Evolutionary conservation across 805 yeast genomes (phyloP), one percentile per base, ranked within the genome.

Genomic region (Wickerhamiella shivajii): DNA sequence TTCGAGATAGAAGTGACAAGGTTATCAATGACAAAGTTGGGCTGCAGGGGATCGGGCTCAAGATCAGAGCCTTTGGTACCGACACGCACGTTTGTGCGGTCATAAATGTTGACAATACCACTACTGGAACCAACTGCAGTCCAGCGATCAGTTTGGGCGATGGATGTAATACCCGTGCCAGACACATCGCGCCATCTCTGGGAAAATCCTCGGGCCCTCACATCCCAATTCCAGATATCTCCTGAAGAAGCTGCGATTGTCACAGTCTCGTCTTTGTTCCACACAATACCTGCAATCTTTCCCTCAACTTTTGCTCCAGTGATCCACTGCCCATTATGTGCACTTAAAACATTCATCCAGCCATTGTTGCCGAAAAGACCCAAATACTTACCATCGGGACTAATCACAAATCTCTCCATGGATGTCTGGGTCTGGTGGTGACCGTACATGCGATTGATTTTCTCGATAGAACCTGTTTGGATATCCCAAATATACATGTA

Each of bases 401-500:
- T 78, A 12, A 79, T 40, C 6, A 51, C 39, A 57, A 90, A 87
- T 46, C 76, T 67, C 54, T 90, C 98, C 66, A 84, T 81, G 7
- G 92, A 75, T 44, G 69, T 68, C 60, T 87, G 97, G 22, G 76
- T 71, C 22, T 66, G 60, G 50, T 81, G 94, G 49, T 85, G 93
- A 3, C 98, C 98, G 52, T 85, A 87, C 65, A 87, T 58, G 55
- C 95, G 71, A 34, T 79, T 71, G 25, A 90, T 72, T 57, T 85
- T 90, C 44, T 84, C 93, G 27, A 84, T 71, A 13, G 61, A 64
- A 9, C 87, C 84, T 2, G 67, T 59, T 11, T 71, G 70, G 32
- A 90, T 62, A 54, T 84, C 85, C 94, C 97, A 85, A 31, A 83
- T 74, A 57, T 78, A 81, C 81, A 90, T 75, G 52, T 76, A 85